phyloP scores from a whole-genome alignment of 2,329 filamentous ascomycete species.

The Aspergillus bombycis region DNA sequence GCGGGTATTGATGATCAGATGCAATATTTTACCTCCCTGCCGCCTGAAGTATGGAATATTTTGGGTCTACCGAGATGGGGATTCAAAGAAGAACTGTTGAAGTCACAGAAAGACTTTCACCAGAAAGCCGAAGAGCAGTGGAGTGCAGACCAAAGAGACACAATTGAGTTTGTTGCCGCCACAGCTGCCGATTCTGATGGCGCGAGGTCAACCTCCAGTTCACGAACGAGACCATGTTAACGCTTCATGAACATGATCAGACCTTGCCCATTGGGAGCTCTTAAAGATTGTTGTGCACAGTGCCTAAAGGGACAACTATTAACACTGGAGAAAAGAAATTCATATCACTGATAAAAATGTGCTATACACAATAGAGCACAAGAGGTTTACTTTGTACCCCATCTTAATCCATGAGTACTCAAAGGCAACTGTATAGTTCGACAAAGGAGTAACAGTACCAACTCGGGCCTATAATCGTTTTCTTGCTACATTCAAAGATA shows the following conservation, averaged over 20 bases:
- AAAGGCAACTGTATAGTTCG: neutral
- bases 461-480: neutral
- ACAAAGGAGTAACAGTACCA: neutral
- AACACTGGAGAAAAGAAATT: neutral
- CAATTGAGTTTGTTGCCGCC: conserved; percentile 45
- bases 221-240: conserved; percentile 12
- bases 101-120: conserved; percentile 43
- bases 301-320: neutral
- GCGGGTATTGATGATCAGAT: conserved; percentile 57
- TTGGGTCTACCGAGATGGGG: conserved; percentile 45
- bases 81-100: conserved; percentile 52
- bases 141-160: conserved; percentile 35
- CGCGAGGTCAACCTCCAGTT: conserved; percentile 6
- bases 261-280: neutral
- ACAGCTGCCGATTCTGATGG: conserved; percentile 7
- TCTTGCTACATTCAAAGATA: neutral
- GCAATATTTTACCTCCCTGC: conserved; percentile 57
- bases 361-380: neutral
- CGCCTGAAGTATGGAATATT: conserved; percentile 45
- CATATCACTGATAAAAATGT: neutral
- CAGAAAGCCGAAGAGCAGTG: conserved; percentile 40
- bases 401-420: neutral
- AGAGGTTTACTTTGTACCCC: neutral
- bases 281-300: neutral
- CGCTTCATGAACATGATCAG: neutral